These are phyloP conservation scores for Schwanniomyces pseudopolymorphus DNA, from an alignment of 805 yeast species.

Conservation along the genomic window DNA sequence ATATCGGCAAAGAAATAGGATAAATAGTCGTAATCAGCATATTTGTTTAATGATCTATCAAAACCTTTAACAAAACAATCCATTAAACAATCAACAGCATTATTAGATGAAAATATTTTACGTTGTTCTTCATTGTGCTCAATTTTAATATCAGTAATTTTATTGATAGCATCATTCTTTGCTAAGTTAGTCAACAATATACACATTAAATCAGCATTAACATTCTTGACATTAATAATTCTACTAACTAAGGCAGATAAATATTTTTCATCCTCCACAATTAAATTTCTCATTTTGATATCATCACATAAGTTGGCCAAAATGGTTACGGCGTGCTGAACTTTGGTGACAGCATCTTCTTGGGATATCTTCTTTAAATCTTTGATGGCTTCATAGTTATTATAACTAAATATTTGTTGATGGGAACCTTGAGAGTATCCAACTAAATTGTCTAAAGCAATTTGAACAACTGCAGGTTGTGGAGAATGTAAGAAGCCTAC, in stretches of 20 bases:
- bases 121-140: slow-evolving; percentile 38
- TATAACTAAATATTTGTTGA: slow-evolving; percentile 63
- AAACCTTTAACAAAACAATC: slow-evolving; percentile 87
- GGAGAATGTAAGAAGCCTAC: slow-evolving; percentile 82
- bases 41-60: slow-evolving; percentile 66
- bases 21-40: slow-evolving; percentile 77
- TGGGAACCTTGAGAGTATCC: slow-evolving; percentile 76
- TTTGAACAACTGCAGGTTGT: slow-evolving; percentile 73
- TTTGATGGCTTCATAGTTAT: slow-evolving; percentile 66
- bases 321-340: slow-evolving; percentile 71
- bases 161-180: slow-evolving; percentile 64
- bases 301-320: slow-evolving; percentile 83
- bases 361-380: slow-evolving; percentile 65
- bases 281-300: slow-evolving; percentile 54
- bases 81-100: slow-evolving; percentile 75
- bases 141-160: slow-evolving; percentile 43
- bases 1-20: slow-evolving; percentile 88
- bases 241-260: slow-evolving; percentile 46
- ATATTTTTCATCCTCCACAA: slow-evolving; percentile 65
- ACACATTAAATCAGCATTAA: slow-evolving; percentile 77
- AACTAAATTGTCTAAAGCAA: slow-evolving; percentile 81
- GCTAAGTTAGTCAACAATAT: slow-evolving; percentile 85
- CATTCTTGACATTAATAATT: slow-evolving; percentile 55
- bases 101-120: slow-evolving; percentile 51
- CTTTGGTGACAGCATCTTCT: slow-evolving; percentile 54